Base-by-base conservation (phyloP, 169 alveolate genomes). In the Cryptosporidium sp. region DNA sequence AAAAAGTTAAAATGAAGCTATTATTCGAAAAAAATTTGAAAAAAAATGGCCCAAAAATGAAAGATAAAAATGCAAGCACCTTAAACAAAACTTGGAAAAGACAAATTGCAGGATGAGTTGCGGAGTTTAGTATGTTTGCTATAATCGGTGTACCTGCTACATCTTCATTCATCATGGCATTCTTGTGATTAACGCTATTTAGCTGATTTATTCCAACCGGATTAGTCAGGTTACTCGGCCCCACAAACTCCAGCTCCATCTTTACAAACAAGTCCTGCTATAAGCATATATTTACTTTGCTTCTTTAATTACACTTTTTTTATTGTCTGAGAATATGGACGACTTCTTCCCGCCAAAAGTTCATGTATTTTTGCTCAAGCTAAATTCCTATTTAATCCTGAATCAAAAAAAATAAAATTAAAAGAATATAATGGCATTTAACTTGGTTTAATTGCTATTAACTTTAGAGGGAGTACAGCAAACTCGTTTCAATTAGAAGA, bases 51-150 rank as follows among this genome's bases (percentile, higher is more conserved):
- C 95, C 93, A 84, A 93, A 91, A 26, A 93, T 6, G 73, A 92
- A 93, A 52, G 93, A 85, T 51, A 93, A 37, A n/a, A 94, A 69
- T 21, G 96, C 93, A 9, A 91, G 55, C 0, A 91, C 71, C 70
- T 94, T 94, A 71, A 94, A 94, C 39, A 91, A 50, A 48, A 92
- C 29, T 9, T 94, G 95, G 67, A 92, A 93, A 3, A 93, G 37
- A 43, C 95, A 94, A 3, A 93, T 92, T 14, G 86, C 85, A 1
- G 97, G 97, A 71, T 94, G 94, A 70, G 84, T 84, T 31, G 96
- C 94, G 21, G 93, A 85, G 29, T 85, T 33, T 69, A 92, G 71
- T 21, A 92, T 35, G 26, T 86, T 92, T 18, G 65, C 73, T 10
- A 59, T 18, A 39, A 71, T 67, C 6, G 86, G 85, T 29, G 59